Evolutionary conservation across 345 rosid genomes (phyloP).

Genomic region (Syzygium grande): DNA sequence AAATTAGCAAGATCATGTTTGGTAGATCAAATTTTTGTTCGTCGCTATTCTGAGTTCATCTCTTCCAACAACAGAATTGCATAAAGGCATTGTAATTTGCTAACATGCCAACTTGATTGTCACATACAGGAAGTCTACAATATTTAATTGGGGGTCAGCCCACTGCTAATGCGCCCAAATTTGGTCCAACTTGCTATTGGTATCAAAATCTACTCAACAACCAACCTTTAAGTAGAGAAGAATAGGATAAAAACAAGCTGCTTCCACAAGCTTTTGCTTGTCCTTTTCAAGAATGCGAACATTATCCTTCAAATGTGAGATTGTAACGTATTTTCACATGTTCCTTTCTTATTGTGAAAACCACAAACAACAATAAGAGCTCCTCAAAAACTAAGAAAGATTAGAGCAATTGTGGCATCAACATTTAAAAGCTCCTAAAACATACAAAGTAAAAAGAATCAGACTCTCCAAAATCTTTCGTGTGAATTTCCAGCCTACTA

Average conservation of each 20-base stretch:
- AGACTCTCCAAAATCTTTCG: not conserved
- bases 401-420: not conserved
- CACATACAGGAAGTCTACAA: not conserved
- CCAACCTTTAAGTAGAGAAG: not conserved
- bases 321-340: not conserved
- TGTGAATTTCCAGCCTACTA: not conserved
- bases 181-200: not conserved
- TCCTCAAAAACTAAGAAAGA: not conserved
- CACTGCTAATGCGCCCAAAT: not conserved
- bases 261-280: not conserved
- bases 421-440: not conserved
- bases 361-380: not conserved
- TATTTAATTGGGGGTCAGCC: not conserved
- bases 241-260: not conserved
- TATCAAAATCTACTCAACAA: not conserved
- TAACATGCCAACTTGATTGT: not conserved
- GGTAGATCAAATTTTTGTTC: not conserved
- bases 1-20: not conserved
- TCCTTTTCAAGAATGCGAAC: not conserved
- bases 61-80: not conserved
- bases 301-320: not conserved
- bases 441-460: not conserved
- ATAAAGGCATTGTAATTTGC: not conserved
- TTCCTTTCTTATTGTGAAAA: not conserved
- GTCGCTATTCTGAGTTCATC: not conserved